Conservation (phyloP, 2,329 filamentous ascomycete species). For the Xylaria polymorpha region DNA sequence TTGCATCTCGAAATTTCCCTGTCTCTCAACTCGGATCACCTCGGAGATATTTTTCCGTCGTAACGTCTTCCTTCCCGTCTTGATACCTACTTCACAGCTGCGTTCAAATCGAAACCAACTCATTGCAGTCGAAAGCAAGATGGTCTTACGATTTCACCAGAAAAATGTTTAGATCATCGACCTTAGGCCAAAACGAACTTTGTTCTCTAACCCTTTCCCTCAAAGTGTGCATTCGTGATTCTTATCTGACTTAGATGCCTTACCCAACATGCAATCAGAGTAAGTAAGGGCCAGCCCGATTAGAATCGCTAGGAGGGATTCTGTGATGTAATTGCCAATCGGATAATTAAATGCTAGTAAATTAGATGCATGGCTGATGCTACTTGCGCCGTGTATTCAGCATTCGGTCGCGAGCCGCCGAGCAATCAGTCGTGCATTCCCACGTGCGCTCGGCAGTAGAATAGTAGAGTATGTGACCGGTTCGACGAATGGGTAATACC, state of each 20-base stretch:
- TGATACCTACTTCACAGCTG: not conserved
- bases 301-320: conserved; percentile 5
- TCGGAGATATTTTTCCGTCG: conserved; percentile 12
- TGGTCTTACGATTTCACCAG: not conserved
- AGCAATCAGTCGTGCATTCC: conserved; percentile 25
- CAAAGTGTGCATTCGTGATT: conserved; percentile 2
- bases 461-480: not conserved
- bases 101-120: not conserved
- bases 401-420: conserved; percentile 4
- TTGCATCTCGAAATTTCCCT: conserved; percentile 13
- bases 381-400: conserved; percentile 6
- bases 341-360: conserved; percentile 13
- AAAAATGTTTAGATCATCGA: not conserved
- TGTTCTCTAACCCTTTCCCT: not conserved
- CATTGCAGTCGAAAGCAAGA: not conserved
- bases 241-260: conserved; percentile 6
- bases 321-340: conserved; percentile 20
- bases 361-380: conserved; percentile 11
- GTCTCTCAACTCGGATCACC: conserved; percentile 17
- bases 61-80: not conserved
- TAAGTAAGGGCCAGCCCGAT: not conserved
- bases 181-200: not conserved
- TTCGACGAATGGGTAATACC: not conserved
- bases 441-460: conserved; percentile 21
- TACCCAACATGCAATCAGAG: conserved; percentile 3